Base-by-base conservation (phyloP, 495 filamentous ascomycete species). In the Chlorociboria aeruginascens region DNA sequence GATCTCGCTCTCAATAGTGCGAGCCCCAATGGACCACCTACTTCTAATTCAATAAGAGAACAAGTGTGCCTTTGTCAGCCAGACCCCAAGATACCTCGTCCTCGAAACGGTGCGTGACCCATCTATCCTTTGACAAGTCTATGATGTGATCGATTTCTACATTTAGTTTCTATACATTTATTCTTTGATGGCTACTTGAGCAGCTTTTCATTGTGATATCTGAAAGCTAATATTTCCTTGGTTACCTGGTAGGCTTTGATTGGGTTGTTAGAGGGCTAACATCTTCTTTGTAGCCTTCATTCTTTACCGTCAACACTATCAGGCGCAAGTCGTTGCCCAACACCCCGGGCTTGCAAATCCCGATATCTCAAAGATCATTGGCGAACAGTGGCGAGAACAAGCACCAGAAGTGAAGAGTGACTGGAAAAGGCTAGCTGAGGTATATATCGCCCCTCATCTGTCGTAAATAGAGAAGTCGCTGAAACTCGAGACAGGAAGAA, bases 331-430 rank as follows among this genome's bases (percentile, higher is more conserved):
- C 8, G 83, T 90, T 7, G 72, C 79, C 9, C 78, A 85, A 56
- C 73, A 96, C 59, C 92, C 89, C 6, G 87, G 89, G 36, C 77
- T 95, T 53, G 79, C 93, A 32, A 98, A 98, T 65, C 92, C 92
- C 6, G 89, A 98, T 42, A 95, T 98, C 49, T 97, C 92, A 33
- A 97, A 97, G 66, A 92, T 96, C 55, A 95, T 97, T 58, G 92
- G 93, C 37, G 82, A 89, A 58, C 81, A 87, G 74, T 98, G 92
- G 92, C 76, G 80, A 49, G 69, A 76, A 51, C 77, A 88, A 52
- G 68, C 81, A 4, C 70, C 82, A 31, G 79, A 85, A n/a, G 72
- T 77, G 28, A 95, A 94, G 65, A 75, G 78, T 34, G 73, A 85
- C 57, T 98, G 93, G 93, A 94, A 90, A 63, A 70, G 69, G 48